phyloP scores from a whole-genome alignment of 768 basidiomycete genomes.

The Suillus luteus region DNA sequence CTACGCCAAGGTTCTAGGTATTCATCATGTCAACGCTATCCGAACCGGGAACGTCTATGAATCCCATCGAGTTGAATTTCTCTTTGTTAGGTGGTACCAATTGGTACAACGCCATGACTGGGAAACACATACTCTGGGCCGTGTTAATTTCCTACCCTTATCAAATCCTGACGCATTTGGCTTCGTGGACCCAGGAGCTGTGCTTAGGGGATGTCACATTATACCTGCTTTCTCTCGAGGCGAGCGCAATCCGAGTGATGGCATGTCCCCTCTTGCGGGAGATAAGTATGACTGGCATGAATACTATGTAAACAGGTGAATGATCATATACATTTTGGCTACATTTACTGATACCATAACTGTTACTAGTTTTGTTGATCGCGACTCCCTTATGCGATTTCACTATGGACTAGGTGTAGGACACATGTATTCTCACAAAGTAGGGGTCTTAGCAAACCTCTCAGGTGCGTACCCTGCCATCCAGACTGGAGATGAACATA shows the following conservation, averaged over 20 bases:
- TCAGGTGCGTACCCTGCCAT: neutral
- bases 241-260: constrained; percentile 2
- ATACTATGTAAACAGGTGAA: constrained; percentile 29
- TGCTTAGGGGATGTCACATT: constrained; percentile 33
- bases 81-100: too few relatives aligned
- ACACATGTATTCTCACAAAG: constrained; percentile 6
- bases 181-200: constrained; percentile 35
- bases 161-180: constrained; percentile 27
- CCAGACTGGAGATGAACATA: neutral
- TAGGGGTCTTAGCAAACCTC: neutral
- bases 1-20: too few relatives aligned
- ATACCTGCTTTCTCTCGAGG: constrained; percentile 34
- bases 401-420: constrained; percentile 8
- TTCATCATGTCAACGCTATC: too few relatives aligned
- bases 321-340: neutral
- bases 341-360: neutral
- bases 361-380: constrained; percentile 8
- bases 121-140: too few relatives aligned
- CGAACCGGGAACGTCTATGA: too few relatives aligned
- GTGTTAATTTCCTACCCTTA: too few relatives aligned
- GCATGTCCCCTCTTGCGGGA: constrained; percentile 5
- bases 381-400: constrained; percentile 4
- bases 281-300: constrained; percentile 18
- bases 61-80: too few relatives aligned
- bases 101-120: too few relatives aligned